Percentiles rank a stretch among this genome's conserved stretches.
Conservation (phyloP, 2,329 filamentous ascomycete species). For the Venturiaceae sp. region DNA sequence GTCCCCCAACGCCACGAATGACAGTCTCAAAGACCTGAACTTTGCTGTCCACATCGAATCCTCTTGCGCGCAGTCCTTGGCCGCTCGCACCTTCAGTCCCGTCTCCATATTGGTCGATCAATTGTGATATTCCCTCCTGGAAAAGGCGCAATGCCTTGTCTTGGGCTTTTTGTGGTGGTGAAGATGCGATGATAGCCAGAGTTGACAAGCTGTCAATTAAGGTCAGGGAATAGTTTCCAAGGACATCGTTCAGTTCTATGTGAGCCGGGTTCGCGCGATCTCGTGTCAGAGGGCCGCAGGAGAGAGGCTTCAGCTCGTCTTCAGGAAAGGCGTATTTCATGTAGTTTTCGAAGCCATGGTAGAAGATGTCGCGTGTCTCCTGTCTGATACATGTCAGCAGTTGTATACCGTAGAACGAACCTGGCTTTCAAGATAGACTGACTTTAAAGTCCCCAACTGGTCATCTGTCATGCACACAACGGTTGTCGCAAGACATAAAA, state of each 20-base stretch:
- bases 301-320: constrained; percentile 83
- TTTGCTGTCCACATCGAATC: constrained; percentile 94
- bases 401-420: neutral
- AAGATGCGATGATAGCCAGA: constrained; percentile 80
- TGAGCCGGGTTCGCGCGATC: constrained; percentile 71
- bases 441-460: constrained; percentile 27
- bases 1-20: constrained; percentile 81
- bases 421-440: neutral
- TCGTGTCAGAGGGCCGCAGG: constrained; percentile 75
- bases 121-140: constrained; percentile 64
- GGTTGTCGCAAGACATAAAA: constrained; percentile 14
- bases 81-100: constrained; percentile 60
- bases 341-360: constrained; percentile 94
- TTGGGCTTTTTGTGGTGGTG: constrained; percentile 36
- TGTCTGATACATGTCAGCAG: constrained; percentile 20
- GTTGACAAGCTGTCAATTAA: constrained; percentile 93
- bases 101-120: constrained; percentile 81
- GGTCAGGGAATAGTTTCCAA: constrained; percentile 95
- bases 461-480: constrained; percentile 36
- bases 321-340: constrained; percentile 91
- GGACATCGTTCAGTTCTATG: constrained; percentile 84
- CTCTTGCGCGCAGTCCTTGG: constrained; percentile 61
- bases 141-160: constrained; percentile 41
- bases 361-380: constrained; percentile 66
- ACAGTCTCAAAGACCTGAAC: constrained; percentile 98